Base-by-base conservation (phyloP, 441 rosid genomes). In the Mallotus repandus region DNA sequence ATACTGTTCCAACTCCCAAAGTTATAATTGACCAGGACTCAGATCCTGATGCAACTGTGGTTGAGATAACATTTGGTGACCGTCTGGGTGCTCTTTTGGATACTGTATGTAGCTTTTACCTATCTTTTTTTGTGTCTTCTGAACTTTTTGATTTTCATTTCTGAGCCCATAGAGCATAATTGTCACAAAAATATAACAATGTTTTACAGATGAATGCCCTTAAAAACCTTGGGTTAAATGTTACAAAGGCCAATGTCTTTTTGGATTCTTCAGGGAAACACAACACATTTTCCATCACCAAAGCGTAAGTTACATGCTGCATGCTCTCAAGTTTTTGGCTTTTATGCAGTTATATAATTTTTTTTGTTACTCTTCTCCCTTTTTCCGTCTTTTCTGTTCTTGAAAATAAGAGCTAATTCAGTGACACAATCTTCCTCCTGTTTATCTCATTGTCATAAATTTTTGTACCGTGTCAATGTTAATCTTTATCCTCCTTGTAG, bases 261-360 rank as follows among this genome's bases (percentile, higher is more conserved):
- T 81, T 95, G 59, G 99, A 95, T 83, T 91, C 99, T 80, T 95
- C 98, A 15, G 99, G 99, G 76, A 95, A 93, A 85, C 98, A 93
- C 85, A 93, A 95, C 86, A 91, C 75, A 74, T 95, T 95, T 57
- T 72, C 93, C 79, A 87, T 95, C 80, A 95, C 98, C 66, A 89
- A 77, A 83, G 86, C 89, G 99, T 95, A 87, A 79, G 92, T 81
- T 77, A 38, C 54, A 49, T 74, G 48, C 19, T 61, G 25, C 13
- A 45, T 29, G 5, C 32, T 72, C 38, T 6, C 41, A 38, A 38
- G 41, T 6, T 38, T 38, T 38, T 38, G 7, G 7, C 7, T 38
- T 38, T 38, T 38, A 7, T 38, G 41, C 41, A 38, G 41, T 38
- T 38, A 38, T 6, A 38, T 38, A 25, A 3, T 38, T 38, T 38